Conservation (phyloP, 2,329 filamentous ascomycete genomes). For the Karstenula rhodostoma region DNA sequence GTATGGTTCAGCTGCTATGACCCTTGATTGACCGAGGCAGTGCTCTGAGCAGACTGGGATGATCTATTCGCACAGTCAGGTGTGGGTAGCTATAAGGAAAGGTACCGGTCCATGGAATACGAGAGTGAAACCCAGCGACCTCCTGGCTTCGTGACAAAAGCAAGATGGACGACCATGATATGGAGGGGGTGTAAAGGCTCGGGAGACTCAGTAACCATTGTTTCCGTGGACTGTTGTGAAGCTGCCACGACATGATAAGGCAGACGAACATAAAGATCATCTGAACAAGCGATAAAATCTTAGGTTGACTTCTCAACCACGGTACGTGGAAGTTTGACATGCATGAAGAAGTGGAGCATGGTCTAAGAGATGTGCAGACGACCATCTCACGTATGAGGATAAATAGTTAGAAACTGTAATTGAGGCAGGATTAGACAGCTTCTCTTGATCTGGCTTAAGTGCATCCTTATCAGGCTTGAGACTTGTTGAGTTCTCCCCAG, state of each 20-base stretch:
- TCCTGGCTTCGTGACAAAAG: constrained; percentile 46
- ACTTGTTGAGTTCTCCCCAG: not conserved
- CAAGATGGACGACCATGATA: constrained; percentile 51
- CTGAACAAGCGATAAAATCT: constrained; percentile 49
- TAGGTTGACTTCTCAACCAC: constrained; percentile 50
- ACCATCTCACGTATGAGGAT: constrained; percentile 42
- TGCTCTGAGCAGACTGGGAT: not conserved
- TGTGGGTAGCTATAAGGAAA: constrained; percentile 36
- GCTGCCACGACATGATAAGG: constrained; percentile 38
- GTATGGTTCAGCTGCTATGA: not conserved
- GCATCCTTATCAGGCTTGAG: not conserved
- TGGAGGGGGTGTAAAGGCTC: constrained; percentile 48
- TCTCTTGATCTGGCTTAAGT: not conserved
- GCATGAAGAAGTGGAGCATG: constrained; percentile 36
- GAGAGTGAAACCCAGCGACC: constrained; percentile 52
- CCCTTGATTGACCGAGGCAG: not conserved
- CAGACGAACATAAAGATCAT: constrained; percentile 40
- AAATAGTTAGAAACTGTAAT: not conserved
- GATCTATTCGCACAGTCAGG: not conserved
- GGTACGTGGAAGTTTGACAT: constrained; percentile 34
- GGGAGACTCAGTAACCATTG: constrained; percentile 15
- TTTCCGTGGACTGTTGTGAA: constrained; percentile 8
- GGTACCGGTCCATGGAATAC: constrained; percentile 51
- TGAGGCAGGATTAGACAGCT: not conserved
- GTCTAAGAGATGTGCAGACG: constrained; percentile 46